Base-by-base conservation (phyloP, 1,284 basidiomycete genomes). In the Ustilago trichophora region DNA sequence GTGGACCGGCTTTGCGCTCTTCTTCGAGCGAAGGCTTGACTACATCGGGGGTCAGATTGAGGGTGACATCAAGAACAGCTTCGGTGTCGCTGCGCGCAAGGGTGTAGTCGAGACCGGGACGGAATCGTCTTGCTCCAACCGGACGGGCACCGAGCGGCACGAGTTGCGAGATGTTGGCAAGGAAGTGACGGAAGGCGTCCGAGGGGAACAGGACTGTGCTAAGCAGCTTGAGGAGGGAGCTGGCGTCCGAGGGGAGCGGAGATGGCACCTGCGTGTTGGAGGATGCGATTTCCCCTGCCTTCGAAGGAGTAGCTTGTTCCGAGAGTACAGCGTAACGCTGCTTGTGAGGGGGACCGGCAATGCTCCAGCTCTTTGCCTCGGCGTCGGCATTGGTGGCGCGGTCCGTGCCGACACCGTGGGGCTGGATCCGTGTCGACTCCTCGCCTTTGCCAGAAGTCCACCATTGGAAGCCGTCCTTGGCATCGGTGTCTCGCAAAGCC, bases 91-190 rank as follows among this genome's bases (percentile, higher is more conserved):
- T 91, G 65, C 90, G 90, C 26, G 95, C 95, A 1, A 98, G 87
- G 16, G 94, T 96, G 82, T 98, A 98, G 83, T 98, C 94, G 70
- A 98, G 84, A 0, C 93, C 95, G 1, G 92, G 92, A 54, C 94
- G 85, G 83, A 98, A 96, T 38, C 95, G 84, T 65, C 95, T 85
- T 46, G 91, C 91, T 82, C 92, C 88, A 25, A 77, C 57, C 3
- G 76, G 74, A 8, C 87, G 84, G 80, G 90, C 88, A 12, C 88
- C 86, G 68, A 91, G 83, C 13, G 92, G 91, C 45, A 94, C 85
- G 66, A 97, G 82, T 34, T 86, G 86, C 37, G 90, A 89, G 38
- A 97, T 88, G 56, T 88, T 85, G n/a, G 88, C 86, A 32, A 98
- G 84, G 90, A 94, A 95, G 25, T 91, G 87, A 41, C 93, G 87